Percentiles rank a stretch among this genome's conserved stretches.
Evolutionary conservation across 2,329 filamentous ascomycete genomes (phyloP).

Genomic region (Pestalotiopsis fici): DNA sequence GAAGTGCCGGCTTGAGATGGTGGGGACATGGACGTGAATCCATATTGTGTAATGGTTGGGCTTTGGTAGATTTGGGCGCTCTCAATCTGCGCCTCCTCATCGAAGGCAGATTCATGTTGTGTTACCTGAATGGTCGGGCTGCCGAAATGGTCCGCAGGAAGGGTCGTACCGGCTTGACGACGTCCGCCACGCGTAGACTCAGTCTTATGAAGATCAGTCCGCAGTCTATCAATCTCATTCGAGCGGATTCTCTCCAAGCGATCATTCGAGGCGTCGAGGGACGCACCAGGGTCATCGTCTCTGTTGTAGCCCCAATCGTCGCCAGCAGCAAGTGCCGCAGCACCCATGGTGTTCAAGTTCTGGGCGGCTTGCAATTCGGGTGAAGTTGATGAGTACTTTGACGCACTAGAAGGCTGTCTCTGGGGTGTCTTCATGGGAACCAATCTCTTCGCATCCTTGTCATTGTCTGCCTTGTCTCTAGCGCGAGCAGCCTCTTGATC

Average conservation of each 20-base stretch:
- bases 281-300: constrained; percentile 35
- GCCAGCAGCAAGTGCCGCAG: constrained; percentile 28
- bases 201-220: constrained; percentile 23
- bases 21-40: not conserved
- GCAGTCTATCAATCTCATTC: constrained; percentile 35
- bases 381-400: constrained; percentile 23
- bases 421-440: constrained; percentile 46
- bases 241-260: constrained; percentile 35
- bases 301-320: constrained; percentile 38
- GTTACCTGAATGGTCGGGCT: constrained; percentile 26
- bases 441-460: constrained; percentile 67
- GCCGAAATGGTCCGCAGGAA: constrained; percentile 19
- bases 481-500: constrained; percentile 67
- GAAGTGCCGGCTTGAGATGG: not conserved
- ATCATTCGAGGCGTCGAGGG: constrained; percentile 22
- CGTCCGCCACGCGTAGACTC: constrained; percentile 28
- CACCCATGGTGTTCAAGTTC: constrained; percentile 42
- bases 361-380: constrained; percentile 46
- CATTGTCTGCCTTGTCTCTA: constrained; percentile 58
- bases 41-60: not conserved
- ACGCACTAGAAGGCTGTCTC: constrained; percentile 18
- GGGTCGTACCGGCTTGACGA: constrained; percentile 29
- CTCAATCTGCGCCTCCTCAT: constrained; percentile 32
- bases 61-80: constrained; percentile 16
- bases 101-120: constrained; percentile 24